These are phyloP conservation scores for Colletotrichum noveboracense DNA, from an alignment of 2,329 filamentous ascomycete species.

Conservation along the genomic window DNA sequence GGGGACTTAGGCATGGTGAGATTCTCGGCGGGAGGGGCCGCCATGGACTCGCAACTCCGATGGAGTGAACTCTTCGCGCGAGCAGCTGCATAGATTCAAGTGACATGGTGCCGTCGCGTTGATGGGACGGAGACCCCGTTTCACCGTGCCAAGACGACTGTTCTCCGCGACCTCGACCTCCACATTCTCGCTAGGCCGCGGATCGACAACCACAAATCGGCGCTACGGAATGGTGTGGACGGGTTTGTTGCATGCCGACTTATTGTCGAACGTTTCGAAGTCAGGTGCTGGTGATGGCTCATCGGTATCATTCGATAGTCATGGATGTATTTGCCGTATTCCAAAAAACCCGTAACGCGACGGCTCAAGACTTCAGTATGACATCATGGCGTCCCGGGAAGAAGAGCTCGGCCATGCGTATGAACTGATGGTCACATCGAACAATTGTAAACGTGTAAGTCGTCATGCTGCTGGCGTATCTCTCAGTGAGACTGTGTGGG, in stretches of 20 bases:
- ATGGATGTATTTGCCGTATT: background rate
- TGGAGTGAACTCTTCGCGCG: background rate
- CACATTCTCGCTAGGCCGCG: background rate
- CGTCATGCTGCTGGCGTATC: background rate
- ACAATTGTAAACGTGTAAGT: background rate
- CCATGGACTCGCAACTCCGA: background rate
- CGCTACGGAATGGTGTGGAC: slow-evolving; percentile 4
- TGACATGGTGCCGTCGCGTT: background rate
- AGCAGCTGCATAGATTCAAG: background rate
- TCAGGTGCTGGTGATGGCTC: background rate
- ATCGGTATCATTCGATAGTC: background rate
- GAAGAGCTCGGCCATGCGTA: background rate
- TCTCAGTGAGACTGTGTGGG: background rate
- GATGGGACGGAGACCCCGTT: background rate
- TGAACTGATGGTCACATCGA: background rate
- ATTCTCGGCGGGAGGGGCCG: slow-evolving; percentile 7
- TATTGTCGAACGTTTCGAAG: background rate
- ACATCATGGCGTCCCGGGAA: background rate
- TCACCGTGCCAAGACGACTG: slow-evolving; percentile 1
- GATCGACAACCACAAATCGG: background rate
- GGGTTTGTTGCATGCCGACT: background rate
- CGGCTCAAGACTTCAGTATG: background rate
- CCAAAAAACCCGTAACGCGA: background rate
- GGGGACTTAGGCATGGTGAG: background rate
- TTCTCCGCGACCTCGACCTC: background rate